A percentile compares a stretch with the other conserved stretches of the same genome.
phyloP scores from a whole-genome alignment of 768 basidiomycete species.

The Pholiota molesta region DNA sequence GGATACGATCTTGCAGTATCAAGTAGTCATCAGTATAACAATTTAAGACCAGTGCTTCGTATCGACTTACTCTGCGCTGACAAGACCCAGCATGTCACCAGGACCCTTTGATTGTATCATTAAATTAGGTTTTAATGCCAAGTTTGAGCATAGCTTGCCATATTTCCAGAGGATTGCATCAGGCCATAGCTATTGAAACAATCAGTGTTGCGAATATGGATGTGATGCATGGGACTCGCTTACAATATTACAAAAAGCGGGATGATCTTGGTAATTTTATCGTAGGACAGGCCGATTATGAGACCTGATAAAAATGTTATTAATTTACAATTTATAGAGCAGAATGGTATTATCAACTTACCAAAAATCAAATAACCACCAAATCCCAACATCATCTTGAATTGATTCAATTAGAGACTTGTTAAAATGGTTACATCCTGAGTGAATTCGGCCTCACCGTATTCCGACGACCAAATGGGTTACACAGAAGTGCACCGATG shows the following conservation, averaged over 20 bases:
- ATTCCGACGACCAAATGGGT: conserved; percentile 56
- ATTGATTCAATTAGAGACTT: not conserved
- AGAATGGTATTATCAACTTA: conserved; percentile 22
- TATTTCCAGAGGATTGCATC: conserved; percentile 74
- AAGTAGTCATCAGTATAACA: conserved; percentile 4
- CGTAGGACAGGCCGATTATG: conserved; percentile 60
- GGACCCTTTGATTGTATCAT: conserved; percentile 49
- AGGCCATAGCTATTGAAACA: conserved; percentile 56
- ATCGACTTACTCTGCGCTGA: conserved; percentile 59
- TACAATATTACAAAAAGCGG: conserved; percentile 73
- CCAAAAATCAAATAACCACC: conserved; percentile 69
- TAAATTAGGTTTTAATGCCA: conserved; percentile 8
- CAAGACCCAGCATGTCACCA: conserved; percentile 70
- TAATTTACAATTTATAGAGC: conserved; percentile 2
- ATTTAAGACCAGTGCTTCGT: not conserved
- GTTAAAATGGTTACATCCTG: too few relatives aligned
- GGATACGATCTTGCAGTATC: conserved; percentile 51
- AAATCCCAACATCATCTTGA: conserved; percentile 69
- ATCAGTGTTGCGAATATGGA: not conserved
- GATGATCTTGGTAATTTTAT: conserved; percentile 62
- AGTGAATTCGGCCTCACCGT: conserved; percentile 37
- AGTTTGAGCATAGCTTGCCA: conserved; percentile 37
- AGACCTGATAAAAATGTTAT: conserved; percentile 39
- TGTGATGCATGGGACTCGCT: conserved; percentile 21
- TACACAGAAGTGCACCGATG: conserved; percentile 42